A percentile compares a stretch with the other conserved stretches of the same genome.
phyloP scores from a whole-genome alignment of 257 asterid genomes.

The Scutellaria minor region DNA sequence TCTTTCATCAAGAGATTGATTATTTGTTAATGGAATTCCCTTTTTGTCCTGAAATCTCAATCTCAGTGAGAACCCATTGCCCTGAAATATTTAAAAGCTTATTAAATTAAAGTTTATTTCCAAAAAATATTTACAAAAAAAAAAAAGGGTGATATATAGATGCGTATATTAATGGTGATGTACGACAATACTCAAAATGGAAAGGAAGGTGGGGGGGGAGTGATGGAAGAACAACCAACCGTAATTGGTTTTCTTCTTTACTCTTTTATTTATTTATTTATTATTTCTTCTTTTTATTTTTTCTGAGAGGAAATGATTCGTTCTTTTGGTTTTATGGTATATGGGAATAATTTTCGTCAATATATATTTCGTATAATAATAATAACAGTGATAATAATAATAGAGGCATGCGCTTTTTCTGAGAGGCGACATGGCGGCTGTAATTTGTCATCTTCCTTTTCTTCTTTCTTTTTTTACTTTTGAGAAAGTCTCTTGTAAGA shows the following conservation, averaged over 20 bases:
- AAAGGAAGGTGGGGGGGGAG: slow-evolving; percentile 15
- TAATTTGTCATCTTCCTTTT: no score
- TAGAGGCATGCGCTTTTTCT: no score
- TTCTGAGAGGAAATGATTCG: no score
- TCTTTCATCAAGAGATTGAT: neutral
- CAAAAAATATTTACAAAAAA: neutral
- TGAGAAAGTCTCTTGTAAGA: no score
- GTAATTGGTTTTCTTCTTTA: neutral
- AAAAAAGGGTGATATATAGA: neutral
- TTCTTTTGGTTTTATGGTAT: no score
- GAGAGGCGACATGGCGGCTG: no score
- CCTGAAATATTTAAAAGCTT: neutral
- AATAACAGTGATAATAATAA: no score
- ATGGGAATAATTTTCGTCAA: no score
- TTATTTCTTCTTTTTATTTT: no score
- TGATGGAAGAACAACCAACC: slow-evolving; percentile 21
- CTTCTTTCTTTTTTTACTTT: no score
- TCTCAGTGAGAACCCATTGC: neutral
- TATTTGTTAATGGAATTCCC: slow-evolving; percentile 16
- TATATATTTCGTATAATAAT: no score
- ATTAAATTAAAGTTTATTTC: neutral
- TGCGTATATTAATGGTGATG: neutral
- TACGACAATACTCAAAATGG: slow-evolving; percentile 7
- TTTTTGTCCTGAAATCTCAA: slow-evolving; percentile 7
- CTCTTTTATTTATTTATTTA: no score